Evolutionary conservation across 345 rosid genomes (phyloP), one percentile per base, ranked within the genome.

Genomic region (Geranium brycei): DNA sequence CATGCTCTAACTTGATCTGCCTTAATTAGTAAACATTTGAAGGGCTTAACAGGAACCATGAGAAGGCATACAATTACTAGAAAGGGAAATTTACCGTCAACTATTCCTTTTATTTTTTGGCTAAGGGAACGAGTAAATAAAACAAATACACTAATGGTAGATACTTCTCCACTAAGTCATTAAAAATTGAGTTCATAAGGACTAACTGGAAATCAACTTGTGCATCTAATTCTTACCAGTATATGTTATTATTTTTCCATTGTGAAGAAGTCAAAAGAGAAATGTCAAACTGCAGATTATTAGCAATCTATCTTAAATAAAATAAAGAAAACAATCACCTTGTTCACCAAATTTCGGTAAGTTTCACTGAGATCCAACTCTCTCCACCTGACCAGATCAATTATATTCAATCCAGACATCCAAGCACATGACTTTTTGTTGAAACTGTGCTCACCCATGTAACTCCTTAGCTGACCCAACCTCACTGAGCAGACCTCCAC

Each of bases 381-480:
- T 66, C 88, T 86, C 98, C 98, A 92, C 73, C 75, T 78, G 40
- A 62, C 78, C 64, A 92, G 87, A 81, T 91, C 95, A 74, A 91
- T 68, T 32, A 91, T 72, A 74, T 88, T 91, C 70, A 91, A 80
- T 66, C 97, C 96, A 67, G 97, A 81, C 96, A 91, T 87, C 97
- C 97, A 91, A 58, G 81, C 76, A 76, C 96, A 91, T 2, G 85
- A 79, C 61, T 68, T 78, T 62, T 67, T 58, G 58, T 82, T 70
- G 32, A 77, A 76, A 62, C 28, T 74, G 62, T 70, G 76, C 66
- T 77, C 72, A 40, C 79, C 81, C 70, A 89, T 65, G 68, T 72
- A 79, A 64, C 72, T 80, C 68, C 58, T 73, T 60, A 89, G 85
- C 75, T 77, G 91, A 68, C 88, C 87, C 68, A 87, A 69, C 58